Base-by-base conservation (phyloP, 177 flowering plant genomes). In the Vitis hybrid region DNA sequence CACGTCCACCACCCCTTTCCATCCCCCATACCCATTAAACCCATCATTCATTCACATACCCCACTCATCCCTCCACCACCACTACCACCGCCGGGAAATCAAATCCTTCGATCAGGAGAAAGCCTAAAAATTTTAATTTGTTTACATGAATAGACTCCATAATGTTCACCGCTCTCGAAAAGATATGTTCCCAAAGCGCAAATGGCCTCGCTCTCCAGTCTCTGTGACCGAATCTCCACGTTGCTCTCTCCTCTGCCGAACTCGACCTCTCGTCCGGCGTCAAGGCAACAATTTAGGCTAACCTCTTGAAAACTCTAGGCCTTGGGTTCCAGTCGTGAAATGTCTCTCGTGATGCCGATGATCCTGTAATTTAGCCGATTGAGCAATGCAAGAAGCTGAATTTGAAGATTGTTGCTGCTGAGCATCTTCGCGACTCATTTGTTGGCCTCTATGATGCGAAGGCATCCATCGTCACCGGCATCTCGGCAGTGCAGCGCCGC, bases 381-480 rank as follows among this genome's bases (percentile, higher is more conserved):
- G 85, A 85, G 8, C 90, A 80, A 16, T 82, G 87, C 7, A 95
- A 92, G 84, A 52, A 68, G 27, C 52, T 83, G 57, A 75, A 74
- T 30, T 50, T 88, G 75, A 87, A 75, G 68, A 69, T 96, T 11
- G 78, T 85, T 9, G 97, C 98, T 11, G 73, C 78, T 2, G 87
- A 88, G 71, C 78, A 77, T 70, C 82, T 96, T 18, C 74, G 92
- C 61, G 91, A 88, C 64, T 71, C 82, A 77, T 92, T 87, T 56
- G 66, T 89, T 10, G 99, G 99, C 3, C 72, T 96, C 49, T 88
- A 87, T 61, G 96, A 90, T 64, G 71, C 70, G 48, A 81, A 82
- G 59, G 40, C 40, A 32, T 81, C 84, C 21, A 68, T 79, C 15
- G 87, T 78, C 60, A 69, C 88, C 10, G 77, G 71, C 19, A 61